Evolutionary conservation across 768 basidiomycete genomes (phyloP), one percentile per base, ranked within the genome.

Genomic region (Mycena galericulata): DNA sequence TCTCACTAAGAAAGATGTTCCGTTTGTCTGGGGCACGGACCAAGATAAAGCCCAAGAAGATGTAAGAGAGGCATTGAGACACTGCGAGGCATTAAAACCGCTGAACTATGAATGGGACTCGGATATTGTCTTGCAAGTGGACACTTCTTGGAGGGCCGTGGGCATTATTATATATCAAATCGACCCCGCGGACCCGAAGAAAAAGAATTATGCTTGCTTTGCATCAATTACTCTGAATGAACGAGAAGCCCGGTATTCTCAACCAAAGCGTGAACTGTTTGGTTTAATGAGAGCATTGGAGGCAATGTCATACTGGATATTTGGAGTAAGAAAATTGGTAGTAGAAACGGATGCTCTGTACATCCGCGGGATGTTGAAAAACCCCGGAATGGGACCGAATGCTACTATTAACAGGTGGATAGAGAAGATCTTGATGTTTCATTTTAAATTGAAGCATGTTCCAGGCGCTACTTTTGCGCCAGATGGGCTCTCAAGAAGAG

Each of bases 181-280:
- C 18, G 75, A 78, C 27, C 27, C n/a, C n/a, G n/a, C n/a, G n/a
- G 72, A 77, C 26, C 73, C 70, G 0, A 72, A 74, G 3, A 67
- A 68, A 12, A 63, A 69, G 0, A 71, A 74, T 18, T 82, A 75
- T 27, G 72, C 76, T 0, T 60, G 73, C 0, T 87, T 84, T 47
- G 76, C 80, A 0, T 85, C 80, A 0, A 81, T 86, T 0, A 67
- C 77, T 0, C 72, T 84, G 27, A 82, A 81, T 38, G 77, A 78
- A 0, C 22, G 75, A 1, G 79, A 83, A 70, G 47, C 73, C 0
- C 24, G 72, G 0, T 83, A 75, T 55, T 82, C 80, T 0, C 82
- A 84, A 55, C 75, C 81, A 0, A 86, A 86, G 40, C 27, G 78
- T 0, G 82, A 86, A 70, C 60, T 85, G 0, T 84, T 76, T 58